Evolutionary conservation across 139 green algal species (phyloP).

Genomic region (Chlamydomonas sphaeroides): DNA sequence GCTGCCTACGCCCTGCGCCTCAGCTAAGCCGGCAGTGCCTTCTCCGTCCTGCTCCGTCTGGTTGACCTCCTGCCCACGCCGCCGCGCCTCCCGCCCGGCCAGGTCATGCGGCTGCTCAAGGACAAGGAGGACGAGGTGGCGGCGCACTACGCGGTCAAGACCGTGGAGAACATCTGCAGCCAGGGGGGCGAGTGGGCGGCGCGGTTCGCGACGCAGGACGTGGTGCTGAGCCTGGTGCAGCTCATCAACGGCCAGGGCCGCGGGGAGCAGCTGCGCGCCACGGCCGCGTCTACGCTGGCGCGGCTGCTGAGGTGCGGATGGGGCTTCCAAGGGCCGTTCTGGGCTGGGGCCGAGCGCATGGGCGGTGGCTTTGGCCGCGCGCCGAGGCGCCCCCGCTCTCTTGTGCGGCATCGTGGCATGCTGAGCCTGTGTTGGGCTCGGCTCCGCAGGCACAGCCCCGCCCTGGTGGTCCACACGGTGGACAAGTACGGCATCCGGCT

Average conservation of each 20-base stretch:
- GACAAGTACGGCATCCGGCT: conserved; percentile 64
- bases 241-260: conserved; percentile 42
- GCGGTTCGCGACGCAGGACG: conserved; percentile 67
- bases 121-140: conserved; percentile 84
- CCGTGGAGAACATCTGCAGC: conserved; percentile 93
- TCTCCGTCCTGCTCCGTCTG: too few species aligned
- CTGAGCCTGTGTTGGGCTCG: too few species aligned
- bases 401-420: too few species aligned
- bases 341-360: too few species aligned
- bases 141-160: conserved; percentile 95
- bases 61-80: too few species aligned
- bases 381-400: too few species aligned
- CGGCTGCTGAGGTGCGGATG: conserved; percentile 64
- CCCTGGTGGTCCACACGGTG: conserved; percentile 56
- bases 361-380: too few species aligned
- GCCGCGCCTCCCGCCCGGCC: background rate
- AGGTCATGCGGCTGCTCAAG: conserved; percentile 69
- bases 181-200: conserved; percentile 80
- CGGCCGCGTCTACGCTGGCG: conserved; percentile 75
- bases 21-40: too few species aligned
- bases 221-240: conserved; percentile 59
- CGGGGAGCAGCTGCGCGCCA: conserved; percentile 76
- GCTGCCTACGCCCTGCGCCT: too few species aligned
- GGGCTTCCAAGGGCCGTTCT: too few species aligned
- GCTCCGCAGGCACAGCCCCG: conserved; percentile 44